Evolutionary conservation across 2,329 filamentous ascomycete species (phyloP), one percentile per base, ranked within the genome.

Genomic region (Colletotrichum truncatum): DNA sequence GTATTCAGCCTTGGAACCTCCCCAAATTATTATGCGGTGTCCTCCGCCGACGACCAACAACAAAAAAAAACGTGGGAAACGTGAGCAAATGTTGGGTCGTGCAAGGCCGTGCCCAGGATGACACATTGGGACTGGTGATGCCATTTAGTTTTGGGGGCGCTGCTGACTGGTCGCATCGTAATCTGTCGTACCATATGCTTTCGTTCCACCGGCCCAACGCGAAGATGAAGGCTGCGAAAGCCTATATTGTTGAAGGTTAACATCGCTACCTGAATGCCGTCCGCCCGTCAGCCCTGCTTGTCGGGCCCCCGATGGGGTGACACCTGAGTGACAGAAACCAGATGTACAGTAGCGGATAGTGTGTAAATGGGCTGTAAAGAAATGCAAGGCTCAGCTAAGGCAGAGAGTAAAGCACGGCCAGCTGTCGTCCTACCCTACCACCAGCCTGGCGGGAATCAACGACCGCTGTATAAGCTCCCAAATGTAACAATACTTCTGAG

Each of bases 181-280:
- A 18, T 25, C 46, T 39, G 39, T 41, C 18, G 46, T 60, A 60
- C 46, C 32, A 49, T 34, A n/a, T 53, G 43, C 12, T 8, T 46
- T n/a, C 12, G 23, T 21, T 0, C 39, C 14, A 10, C 23, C 9
- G 52, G 9, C 38, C 38, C 41, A 55, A 54, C 25, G 46, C 54
- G 60, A 52, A 64, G 60, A 64, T 38, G 39, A 64, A n/a, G 52
- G 11, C 21, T 25, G 36, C 11, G 32, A 62, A 28, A 65, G 49
- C 25, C 41, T 55, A 65, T 43, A 57, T 34, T 34, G 28, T 36
- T 52, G 18, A 25, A 34, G 12, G 48, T n/a, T n/a, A 38, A 23
- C 16, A 49, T 43, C 21, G 6, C 21, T 41, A 16, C 21, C 52
- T 25, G 32, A 58, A 26, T 26, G 18, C 56, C 28, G 32, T 36